phyloP scores from a whole-genome alignment of 1,284 basidiomycete species.

The Grifola frondosa region DNA sequence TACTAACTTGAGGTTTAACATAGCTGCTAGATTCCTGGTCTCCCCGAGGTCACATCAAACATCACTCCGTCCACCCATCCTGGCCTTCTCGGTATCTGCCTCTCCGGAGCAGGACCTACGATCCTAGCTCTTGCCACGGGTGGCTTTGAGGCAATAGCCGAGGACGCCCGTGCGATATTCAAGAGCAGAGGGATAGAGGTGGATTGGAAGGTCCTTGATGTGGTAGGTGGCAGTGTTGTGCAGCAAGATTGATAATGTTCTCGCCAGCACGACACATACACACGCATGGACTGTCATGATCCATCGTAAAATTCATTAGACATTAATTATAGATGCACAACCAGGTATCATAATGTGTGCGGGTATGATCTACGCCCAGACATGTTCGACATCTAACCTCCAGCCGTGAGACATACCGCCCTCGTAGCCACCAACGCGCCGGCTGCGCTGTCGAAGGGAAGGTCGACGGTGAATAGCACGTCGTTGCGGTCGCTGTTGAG shows the following conservation, averaged over 20 bases:
- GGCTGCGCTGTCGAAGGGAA: slow-evolving; percentile 71
- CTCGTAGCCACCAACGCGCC: slow-evolving; percentile 73
- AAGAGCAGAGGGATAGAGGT: slow-evolving; percentile 72
- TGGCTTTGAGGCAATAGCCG: slow-evolving; percentile 81
- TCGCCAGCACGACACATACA: not conserved
- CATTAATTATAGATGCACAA: slow-evolving; percentile 14
- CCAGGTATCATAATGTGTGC: slow-evolving; percentile 20
- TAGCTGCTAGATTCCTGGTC: slow-evolving; percentile 81
- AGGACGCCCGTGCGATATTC: slow-evolving; percentile 79
- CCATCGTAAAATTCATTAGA: slow-evolving; percentile 20
- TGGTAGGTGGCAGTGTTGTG: slow-evolving; percentile 53
- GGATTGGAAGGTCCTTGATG: slow-evolving; percentile 75
- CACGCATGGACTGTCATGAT: not conserved
- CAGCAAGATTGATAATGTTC: not conserved
- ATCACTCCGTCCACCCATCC: slow-evolving; percentile 90
- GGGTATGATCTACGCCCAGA: slow-evolving; percentile 18
- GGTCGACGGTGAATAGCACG: slow-evolving; percentile 82
- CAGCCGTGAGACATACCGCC: slow-evolving; percentile 79
- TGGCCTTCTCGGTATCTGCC: slow-evolving; percentile 93
- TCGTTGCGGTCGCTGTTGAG: slow-evolving; percentile 88
- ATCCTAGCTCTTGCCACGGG: slow-evolving; percentile 94
- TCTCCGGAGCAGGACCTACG: slow-evolving; percentile 97
- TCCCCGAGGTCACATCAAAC: slow-evolving; percentile 85
- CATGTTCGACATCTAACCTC: slow-evolving; percentile 23
- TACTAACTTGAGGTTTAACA: not conserved